Evolutionary conservation across 495 filamentous ascomycete species (phyloP).

Genomic region (Schizothecium vesticola): DNA sequence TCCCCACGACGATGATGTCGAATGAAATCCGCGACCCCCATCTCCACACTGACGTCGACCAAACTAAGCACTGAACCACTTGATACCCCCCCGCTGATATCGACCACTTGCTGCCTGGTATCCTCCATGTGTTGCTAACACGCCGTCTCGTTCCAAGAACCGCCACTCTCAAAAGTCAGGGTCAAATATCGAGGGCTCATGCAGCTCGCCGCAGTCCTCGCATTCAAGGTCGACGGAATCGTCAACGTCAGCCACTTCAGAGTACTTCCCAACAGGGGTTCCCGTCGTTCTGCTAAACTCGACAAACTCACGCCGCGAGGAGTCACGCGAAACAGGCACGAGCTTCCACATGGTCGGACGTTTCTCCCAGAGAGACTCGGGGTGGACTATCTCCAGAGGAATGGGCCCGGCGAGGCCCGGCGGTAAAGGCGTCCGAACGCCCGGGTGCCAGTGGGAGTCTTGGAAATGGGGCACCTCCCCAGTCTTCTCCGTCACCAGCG

Average conservation of each 20-base stretch:
- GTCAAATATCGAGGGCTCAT: constrained; percentile 15
- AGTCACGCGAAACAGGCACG: constrained; percentile 29
- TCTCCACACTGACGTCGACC: neutral
- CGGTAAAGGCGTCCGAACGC: constrained; percentile 10
- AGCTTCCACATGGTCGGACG: constrained; percentile 43
- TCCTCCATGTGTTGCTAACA: neutral
- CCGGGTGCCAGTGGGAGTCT: neutral
- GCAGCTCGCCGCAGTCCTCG: constrained; percentile 32
- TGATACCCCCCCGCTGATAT: neutral
- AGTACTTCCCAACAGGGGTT: constrained; percentile 24
- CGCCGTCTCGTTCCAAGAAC: neutral
- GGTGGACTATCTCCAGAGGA: constrained; percentile 37
- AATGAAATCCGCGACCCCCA: neutral
- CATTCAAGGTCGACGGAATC: constrained; percentile 28
- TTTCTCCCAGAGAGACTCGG: constrained; percentile 30
- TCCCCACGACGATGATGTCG: neutral
- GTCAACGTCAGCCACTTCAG: constrained; percentile 19
- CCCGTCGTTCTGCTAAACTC: constrained; percentile 41
- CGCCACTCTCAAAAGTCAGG: neutral
- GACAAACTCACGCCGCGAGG: constrained; percentile 32
- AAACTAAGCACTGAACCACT: neutral
- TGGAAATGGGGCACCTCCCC: neutral
- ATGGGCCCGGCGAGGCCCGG: constrained; percentile 21
- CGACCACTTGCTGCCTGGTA: neutral
- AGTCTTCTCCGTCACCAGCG: constrained; percentile 16